phyloP scores from a whole-genome alignment of 139 green algal genomes.

The Trebouxia sp. region DNA sequence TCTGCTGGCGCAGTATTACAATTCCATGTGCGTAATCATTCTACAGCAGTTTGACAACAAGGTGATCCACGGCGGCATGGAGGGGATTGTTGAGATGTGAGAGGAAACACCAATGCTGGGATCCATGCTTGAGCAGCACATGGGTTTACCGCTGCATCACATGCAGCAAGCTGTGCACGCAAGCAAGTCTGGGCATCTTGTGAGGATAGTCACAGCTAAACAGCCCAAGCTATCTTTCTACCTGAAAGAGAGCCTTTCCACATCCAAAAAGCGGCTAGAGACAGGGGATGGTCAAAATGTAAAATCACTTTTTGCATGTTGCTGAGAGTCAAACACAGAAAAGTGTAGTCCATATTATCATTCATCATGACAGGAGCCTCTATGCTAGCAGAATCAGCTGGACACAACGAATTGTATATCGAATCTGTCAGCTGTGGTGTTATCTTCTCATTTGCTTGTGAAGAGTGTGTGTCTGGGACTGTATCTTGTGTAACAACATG shows the following conservation, averaged over 20 bases:
- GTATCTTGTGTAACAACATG: too few species aligned
- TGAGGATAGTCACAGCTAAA: background rate
- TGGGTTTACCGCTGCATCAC: conserved; percentile 1
- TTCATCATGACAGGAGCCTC: too few species aligned
- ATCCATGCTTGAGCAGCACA: background rate
- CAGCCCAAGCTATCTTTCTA: conserved; percentile 1
- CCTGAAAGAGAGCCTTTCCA: background rate
- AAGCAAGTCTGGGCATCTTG: background rate
- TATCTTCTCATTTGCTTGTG: too few species aligned
- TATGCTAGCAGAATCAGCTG: too few species aligned
- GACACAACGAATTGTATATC: too few species aligned
- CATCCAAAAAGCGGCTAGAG: too few species aligned
- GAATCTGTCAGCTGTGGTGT: too few species aligned
- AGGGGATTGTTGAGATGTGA: conserved; percentile 26
- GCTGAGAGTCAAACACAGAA: too few species aligned
- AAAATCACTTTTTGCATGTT: too few species aligned
- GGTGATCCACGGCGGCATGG: conserved; percentile 21
- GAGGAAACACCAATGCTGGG: background rate
- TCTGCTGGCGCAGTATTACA: conserved; percentile 27
- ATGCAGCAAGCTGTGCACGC: background rate
- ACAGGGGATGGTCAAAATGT: too few species aligned
- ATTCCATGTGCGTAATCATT: conserved; percentile 23
- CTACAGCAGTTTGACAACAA: conserved; percentile 34
- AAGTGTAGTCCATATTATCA: too few species aligned
- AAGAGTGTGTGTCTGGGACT: too few species aligned